Conservation (phyloP, 2,329 filamentous ascomycete species). For the Myriosclerotinia duriaeana region DNA sequence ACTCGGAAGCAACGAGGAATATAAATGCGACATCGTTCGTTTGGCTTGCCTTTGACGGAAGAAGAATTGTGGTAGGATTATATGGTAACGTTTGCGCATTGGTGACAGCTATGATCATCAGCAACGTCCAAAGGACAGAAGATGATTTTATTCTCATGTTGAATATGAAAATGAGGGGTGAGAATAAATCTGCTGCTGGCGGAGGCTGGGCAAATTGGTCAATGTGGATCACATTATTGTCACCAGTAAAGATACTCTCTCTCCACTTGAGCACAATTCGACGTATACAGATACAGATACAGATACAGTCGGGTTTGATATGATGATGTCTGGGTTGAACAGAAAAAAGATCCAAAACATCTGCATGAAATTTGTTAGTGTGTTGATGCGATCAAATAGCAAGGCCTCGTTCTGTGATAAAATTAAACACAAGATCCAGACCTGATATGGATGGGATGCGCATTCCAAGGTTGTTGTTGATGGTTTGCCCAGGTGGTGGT, state of each 20-base stretch:
- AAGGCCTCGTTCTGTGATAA: slow-evolving; percentile 14
- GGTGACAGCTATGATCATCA: slow-evolving; percentile 21
- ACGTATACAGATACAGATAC: background rate
- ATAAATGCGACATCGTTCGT: slow-evolving; percentile 64
- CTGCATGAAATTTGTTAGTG: background rate
- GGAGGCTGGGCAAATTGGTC: slow-evolving; percentile 24
- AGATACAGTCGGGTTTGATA: background rate
- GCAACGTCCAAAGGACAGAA: slow-evolving; percentile 30
- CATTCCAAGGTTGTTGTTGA: slow-evolving; percentile 13
- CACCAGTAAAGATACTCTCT: slow-evolving; percentile 5
- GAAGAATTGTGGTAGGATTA: slow-evolving; percentile 71
- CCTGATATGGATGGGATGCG: slow-evolving; percentile 5
- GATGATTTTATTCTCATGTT: slow-evolving; percentile 33
- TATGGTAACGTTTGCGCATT: slow-evolving; percentile 63
- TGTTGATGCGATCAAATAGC: slow-evolving; percentile 7
- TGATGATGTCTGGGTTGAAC: background rate
- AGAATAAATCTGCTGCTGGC: slow-evolving; percentile 14
- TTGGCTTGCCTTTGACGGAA: slow-evolving; percentile 50
- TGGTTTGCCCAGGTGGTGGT: no score
- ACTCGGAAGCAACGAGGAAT: slow-evolving; percentile 51
- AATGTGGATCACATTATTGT: slow-evolving; percentile 30
- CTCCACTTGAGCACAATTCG: background rate
- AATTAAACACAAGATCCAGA: slow-evolving; percentile 20
- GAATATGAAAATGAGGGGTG: slow-evolving; percentile 19
- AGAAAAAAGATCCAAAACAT: background rate